phyloP scores from a whole-genome alignment of 1,284 basidiomycete species.

The Puccinia horiana region DNA sequence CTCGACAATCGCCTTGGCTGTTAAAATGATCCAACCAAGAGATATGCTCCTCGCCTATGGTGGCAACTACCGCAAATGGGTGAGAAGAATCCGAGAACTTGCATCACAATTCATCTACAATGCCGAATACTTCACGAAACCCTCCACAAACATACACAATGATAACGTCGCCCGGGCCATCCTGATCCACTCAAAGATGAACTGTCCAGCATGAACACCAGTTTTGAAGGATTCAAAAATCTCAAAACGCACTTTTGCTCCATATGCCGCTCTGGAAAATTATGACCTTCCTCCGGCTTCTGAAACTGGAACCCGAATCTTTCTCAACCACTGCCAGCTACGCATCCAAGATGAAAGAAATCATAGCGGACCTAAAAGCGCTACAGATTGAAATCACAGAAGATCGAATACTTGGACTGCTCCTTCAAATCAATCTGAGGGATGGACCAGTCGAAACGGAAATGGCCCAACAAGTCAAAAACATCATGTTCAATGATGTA shows the following conservation, averaged over 20 bases:
- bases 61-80: background rate
- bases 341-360: background rate
- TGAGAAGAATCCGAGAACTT: background rate
- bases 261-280: background rate
- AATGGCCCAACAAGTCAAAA: background rate
- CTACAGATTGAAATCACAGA: background rate
- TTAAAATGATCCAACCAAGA: background rate
- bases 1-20: background rate
- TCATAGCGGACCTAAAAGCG: background rate
- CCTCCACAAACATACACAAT: background rate
- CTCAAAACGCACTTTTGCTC: background rate
- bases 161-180: background rate
- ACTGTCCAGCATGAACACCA: background rate
- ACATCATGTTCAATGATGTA: background rate
- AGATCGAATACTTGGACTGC: background rate
- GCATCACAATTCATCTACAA: background rate
- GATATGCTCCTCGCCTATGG: background rate
- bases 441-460: background rate
- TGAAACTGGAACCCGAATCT: background rate
- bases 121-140: background rate
- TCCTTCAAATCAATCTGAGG: background rate
- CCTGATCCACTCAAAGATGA: background rate
- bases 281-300: background rate
- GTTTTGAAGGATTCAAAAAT: too few species aligned
- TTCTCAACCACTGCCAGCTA: background rate